Percentiles rank a stretch among this genome's conserved stretches.
These are phyloP conservation scores for Fusarium sp. DNA, from an alignment of 2,329 filamentous ascomycete genomes.

Conservation along the genomic window DNA sequence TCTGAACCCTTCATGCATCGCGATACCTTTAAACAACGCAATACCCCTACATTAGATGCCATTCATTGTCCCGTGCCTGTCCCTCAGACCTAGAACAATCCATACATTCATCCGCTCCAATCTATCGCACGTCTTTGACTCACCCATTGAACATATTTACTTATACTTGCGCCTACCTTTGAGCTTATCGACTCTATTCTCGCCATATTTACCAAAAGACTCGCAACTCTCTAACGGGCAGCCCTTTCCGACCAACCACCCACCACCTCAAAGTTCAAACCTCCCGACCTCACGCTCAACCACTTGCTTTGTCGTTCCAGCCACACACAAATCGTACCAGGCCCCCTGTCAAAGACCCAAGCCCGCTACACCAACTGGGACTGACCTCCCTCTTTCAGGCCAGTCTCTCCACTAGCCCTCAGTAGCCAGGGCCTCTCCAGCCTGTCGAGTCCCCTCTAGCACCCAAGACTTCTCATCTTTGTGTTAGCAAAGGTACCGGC, in stretches of 20 bases:
- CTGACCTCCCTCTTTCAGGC: constrained; percentile 39
- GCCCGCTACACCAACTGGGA: constrained; percentile 22
- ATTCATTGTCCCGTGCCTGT: constrained; percentile 12
- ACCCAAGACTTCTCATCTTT: constrained; percentile 6
- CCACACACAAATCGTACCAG: constrained; percentile 32
- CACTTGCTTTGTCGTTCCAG: constrained; percentile 30
- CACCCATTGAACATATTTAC: not conserved
- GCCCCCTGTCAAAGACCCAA: constrained; percentile 22
- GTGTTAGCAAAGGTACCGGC: constrained; percentile 39
- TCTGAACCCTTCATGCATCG: constrained; percentile 14
- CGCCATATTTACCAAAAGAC: constrained; percentile 16
- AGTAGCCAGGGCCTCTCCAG: constrained; percentile 29
- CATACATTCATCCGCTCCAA: constrained; percentile 3
- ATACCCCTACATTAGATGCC: constrained; percentile 1
- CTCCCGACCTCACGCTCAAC: constrained; percentile 27
- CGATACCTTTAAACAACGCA: constrained; percentile 10
- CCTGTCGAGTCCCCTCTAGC: constrained; percentile 16
- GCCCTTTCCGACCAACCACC: constrained; percentile 37
- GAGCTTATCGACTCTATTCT: constrained; percentile 1
- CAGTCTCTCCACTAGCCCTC: constrained; percentile 31
- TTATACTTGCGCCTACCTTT: not conserved
- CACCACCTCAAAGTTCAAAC: constrained; percentile 13
- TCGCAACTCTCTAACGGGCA: constrained; percentile 27
- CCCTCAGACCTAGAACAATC: constrained; percentile 2
- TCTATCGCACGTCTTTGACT: constrained; percentile 12